Percentiles rank a stretch among this genome's conserved stretches.
Evolutionary conservation across 2,329 filamentous ascomycete genomes (phyloP).

Genomic region (Monosporascus sp.): DNA sequence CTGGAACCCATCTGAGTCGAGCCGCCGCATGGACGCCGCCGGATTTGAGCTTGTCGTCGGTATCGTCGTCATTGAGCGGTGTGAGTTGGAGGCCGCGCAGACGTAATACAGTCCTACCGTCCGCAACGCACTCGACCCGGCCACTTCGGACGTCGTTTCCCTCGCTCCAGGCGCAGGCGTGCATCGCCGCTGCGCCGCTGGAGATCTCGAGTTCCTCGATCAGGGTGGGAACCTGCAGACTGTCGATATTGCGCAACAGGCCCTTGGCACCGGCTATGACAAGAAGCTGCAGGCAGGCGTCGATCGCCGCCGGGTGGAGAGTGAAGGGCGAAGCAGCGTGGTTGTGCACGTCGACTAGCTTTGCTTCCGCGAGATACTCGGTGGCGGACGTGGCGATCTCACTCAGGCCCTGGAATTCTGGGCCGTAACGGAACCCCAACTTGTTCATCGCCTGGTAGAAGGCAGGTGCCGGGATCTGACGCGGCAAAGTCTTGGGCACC

Average conservation of each 20-base stretch:
- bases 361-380: constrained; percentile 13
- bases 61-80: constrained; percentile 15
- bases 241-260: constrained; percentile 15
- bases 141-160: constrained; percentile 7
- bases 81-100: constrained; percentile 17
- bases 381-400: constrained; percentile 15
- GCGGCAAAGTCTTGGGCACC: constrained; percentile 9
- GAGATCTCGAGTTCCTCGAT: constrained; percentile 19
- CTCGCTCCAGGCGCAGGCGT: constrained; percentile 9
- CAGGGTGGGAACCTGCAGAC: constrained; percentile 19
- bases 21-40: constrained; percentile 22
- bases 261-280: constrained; percentile 19
- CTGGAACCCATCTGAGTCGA: constrained; percentile 24
- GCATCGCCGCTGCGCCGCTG: constrained; percentile 8
- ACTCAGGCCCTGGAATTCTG: constrained; percentile 23
- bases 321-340: constrained; percentile 19
- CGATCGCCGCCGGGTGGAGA: constrained; percentile 34
- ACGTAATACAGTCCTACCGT: constrained; percentile 10
- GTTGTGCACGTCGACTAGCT: constrained; percentile 14
- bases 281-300: constrained; percentile 27
- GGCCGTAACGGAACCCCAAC: constrained; percentile 27
- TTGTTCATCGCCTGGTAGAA: constrained; percentile 24
- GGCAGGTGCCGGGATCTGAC: constrained; percentile 11
- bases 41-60: constrained; percentile 3
- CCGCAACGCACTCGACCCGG: constrained; percentile 14